These are phyloP conservation scores for Leucosporidium yakuticum DNA, from an alignment of 768 basidiomycete species.

Conservation along the genomic window DNA sequence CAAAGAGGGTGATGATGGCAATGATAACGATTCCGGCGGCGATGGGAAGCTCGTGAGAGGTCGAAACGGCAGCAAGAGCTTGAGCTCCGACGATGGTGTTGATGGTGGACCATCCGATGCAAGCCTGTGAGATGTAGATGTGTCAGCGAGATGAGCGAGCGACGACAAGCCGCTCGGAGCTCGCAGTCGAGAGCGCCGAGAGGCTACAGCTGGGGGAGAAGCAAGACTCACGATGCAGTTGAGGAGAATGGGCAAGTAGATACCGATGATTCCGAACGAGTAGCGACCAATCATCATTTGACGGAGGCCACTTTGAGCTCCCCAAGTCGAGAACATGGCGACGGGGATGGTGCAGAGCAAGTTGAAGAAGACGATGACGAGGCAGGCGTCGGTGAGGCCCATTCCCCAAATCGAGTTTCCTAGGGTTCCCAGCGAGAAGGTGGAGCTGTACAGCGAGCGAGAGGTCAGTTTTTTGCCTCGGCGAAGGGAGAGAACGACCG, in stretches of 20 bases:
- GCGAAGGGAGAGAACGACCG: no score
- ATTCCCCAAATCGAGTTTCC: conserved; percentile 42
- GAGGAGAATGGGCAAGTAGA: conserved; percentile 43
- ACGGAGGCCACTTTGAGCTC: conserved; percentile 47
- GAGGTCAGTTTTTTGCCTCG: no score
- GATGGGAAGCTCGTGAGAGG: conserved; percentile 41
- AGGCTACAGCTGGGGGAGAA: conserved; percentile 49
- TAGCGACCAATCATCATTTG: conserved; percentile 49
- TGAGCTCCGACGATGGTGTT: conserved; percentile 41
- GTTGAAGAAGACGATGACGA: conserved; percentile 49
- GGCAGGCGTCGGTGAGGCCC: conserved; percentile 45
- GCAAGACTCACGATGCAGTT: conserved; percentile 47
- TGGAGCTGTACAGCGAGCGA: conserved; percentile 26
- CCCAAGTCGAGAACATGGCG: conserved; percentile 46
- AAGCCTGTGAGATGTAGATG: conserved; percentile 5
- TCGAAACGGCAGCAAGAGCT: conserved; percentile 36
- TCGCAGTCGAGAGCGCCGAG: conserved; percentile 37
- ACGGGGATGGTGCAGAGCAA: conserved; percentile 42
- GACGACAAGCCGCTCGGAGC: no score
- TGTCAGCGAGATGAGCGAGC: conserved; percentile 33
- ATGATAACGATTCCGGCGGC: conserved; percentile 50
- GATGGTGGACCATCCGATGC: conserved; percentile 39
- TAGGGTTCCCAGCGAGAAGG: conserved; percentile 47
- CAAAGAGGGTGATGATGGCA: conserved; percentile 46
- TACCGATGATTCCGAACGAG: conserved; percentile 44